A percentile compares a stretch with the other conserved stretches of the same genome.
Conservation (phyloP, 257 asterid species). For the Oldenlandia corymbosa region DNA sequence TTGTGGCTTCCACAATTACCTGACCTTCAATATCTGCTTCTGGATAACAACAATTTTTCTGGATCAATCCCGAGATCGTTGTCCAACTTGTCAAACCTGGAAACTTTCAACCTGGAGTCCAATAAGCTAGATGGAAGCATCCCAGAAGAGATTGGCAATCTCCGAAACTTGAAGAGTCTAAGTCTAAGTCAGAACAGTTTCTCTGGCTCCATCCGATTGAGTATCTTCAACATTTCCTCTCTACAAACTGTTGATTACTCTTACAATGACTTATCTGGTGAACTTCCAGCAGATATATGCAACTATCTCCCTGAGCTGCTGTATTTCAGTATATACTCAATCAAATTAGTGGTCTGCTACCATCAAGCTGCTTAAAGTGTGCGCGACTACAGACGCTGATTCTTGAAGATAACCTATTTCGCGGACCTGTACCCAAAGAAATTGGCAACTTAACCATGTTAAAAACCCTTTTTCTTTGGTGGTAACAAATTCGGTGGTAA, state of each 20-base stretch:
- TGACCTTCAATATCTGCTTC: conserved; percentile 9
- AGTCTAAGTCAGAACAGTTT: conserved; percentile 15
- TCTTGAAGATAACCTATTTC: conserved; percentile 19
- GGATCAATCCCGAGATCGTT: conserved; percentile 5
- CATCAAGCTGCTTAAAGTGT: conserved; percentile 18
- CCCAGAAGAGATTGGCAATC: conserved; percentile 13
- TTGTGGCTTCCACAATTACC: not conserved
- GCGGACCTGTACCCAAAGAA: conserved; percentile 26
- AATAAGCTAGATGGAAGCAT: conserved; percentile 16
- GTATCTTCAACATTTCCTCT: conserved; percentile 27
- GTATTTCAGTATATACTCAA: conserved; percentile 10
- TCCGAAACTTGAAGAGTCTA: conserved; percentile 7
- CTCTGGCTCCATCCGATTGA: conserved; percentile 27
- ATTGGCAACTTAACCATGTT: conserved; percentile 30
- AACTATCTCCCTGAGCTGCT: conserved; percentile 8
- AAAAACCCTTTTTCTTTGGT: conserved; percentile 16
- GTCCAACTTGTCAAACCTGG: conserved; percentile 2
- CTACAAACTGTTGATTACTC: conserved; percentile 17
- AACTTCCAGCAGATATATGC: conserved; percentile 9
- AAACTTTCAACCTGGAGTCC: conserved; percentile 1
- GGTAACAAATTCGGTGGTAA: conserved; percentile 28
- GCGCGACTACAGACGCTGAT: conserved; percentile 13
- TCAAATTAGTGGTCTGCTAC: conserved; percentile 16
- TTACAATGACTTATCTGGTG: conserved; percentile 27
- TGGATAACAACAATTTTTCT: conserved; percentile 15